These are phyloP conservation scores for Aspergillus sclerotialis DNA, from an alignment of 2,329 filamentous ascomycete genomes.

Conservation along the genomic window DNA sequence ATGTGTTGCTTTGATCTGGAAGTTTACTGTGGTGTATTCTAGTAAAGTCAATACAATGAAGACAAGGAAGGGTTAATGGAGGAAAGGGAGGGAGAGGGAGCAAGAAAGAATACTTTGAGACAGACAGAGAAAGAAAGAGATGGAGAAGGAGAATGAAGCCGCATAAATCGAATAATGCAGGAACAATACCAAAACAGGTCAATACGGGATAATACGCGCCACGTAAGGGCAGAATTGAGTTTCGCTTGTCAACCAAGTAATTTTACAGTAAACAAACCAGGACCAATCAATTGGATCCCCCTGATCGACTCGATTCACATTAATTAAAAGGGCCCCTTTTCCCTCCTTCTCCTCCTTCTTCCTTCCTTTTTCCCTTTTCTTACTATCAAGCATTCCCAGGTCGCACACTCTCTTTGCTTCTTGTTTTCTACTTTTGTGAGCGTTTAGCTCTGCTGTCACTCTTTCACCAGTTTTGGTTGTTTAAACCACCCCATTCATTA, in stretches of 20 bases:
- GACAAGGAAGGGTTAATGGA: not conserved
- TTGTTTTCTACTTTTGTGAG: slow-evolving; percentile 6
- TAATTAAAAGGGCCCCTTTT: not conserved
- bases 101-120: not conserved
- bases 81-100: not conserved
- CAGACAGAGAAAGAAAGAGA: not conserved
- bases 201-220: no score
- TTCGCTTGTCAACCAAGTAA: no score
- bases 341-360: slow-evolving; percentile 2
- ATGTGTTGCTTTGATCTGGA: no score
- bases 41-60: no score
- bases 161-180: not conserved
- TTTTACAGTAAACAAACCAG: no score
- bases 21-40: no score
- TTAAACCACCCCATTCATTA: slow-evolving; percentile 10
- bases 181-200: no score
- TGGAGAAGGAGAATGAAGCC: not conserved
- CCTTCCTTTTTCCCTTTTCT: slow-evolving; percentile 2
- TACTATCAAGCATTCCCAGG: slow-evolving; percentile 3
- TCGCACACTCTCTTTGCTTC: slow-evolving; percentile 11
- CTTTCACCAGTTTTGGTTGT: slow-evolving; percentile 1
- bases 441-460: slow-evolving; percentile 1
- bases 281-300: not conserved
- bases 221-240: no score
- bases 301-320: not conserved